Percentiles rank a stretch among this genome's conserved stretches.
Conservation (phyloP, 768 basidiomycete genomes). For the Pleurotus giganteus region DNA sequence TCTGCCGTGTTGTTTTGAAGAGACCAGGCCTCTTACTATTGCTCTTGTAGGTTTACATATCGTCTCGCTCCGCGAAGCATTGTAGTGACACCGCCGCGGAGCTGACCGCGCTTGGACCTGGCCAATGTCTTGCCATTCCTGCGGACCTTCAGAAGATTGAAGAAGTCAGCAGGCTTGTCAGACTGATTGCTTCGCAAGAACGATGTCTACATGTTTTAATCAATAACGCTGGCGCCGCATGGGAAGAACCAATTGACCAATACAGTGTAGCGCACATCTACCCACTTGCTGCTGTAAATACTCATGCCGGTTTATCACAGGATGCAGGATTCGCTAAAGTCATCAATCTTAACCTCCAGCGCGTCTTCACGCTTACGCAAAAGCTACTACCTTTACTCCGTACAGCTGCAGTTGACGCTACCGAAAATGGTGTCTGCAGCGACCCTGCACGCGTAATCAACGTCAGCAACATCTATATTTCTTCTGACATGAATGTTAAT, state of each 20-base stretch:
- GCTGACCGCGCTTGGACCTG: conserved; percentile 51
- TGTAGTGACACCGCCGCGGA: conserved; percentile 51
- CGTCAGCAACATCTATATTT: conserved; percentile 24
- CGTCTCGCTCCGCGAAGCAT: conserved; percentile 51
- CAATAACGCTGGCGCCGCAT: conserved; percentile 64
- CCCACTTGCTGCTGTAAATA: conserved; percentile 12
- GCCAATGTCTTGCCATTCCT: conserved; percentile 51
- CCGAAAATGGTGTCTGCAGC: conserved; percentile 32
- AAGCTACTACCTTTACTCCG: conserved; percentile 56
- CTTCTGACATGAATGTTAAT: not conserved
- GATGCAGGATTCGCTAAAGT: conserved; percentile 62
- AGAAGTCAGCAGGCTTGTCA: conserved; percentile 51
- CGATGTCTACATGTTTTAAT: conserved; percentile 54
- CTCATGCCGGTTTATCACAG: conserved; percentile 20
- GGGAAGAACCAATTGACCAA: conserved; percentile 46
- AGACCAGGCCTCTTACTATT: not conserved
- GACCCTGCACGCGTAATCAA: conserved; percentile 63
- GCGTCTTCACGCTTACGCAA: conserved; percentile 65
- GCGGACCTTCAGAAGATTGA: conserved; percentile 53
- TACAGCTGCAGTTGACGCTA: conserved; percentile 36
- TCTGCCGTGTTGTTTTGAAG: not conserved
- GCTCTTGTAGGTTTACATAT: conserved; percentile 52
- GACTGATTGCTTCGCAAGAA: conserved; percentile 51
- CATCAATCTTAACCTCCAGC: conserved; percentile 58
- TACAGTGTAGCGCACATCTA: conserved; percentile 35